Conservation (phyloP, 2,329 filamentous ascomycete species). For the Calonectria fujianensis region DNA sequence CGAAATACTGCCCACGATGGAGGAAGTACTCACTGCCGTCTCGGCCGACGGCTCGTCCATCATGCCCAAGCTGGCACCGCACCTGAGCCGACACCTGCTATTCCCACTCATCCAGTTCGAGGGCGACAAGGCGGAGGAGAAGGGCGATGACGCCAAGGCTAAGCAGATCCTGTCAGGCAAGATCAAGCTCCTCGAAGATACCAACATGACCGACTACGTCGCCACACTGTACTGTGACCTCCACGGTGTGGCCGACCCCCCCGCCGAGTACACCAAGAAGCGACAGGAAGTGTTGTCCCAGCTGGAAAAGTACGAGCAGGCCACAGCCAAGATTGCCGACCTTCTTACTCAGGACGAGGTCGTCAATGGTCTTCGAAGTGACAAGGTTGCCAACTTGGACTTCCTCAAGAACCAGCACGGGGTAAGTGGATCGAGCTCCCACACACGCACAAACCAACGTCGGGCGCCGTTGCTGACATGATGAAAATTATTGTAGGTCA, state of each 20-base stretch:
- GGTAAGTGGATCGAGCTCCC: constrained; percentile 69
- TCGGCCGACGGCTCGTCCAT: constrained; percentile 83
- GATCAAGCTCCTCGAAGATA: constrained; percentile 95
- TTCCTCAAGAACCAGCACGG: constrained; percentile 97
- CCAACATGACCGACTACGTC: constrained; percentile 99
- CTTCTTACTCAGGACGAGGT: constrained; percentile 92
- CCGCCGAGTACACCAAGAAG: constrained; percentile 91
- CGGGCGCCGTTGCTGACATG: constrained; percentile 45
- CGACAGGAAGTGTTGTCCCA: constrained; percentile 90
- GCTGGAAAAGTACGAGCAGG: constrained; percentile 88
- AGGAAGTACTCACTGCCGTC: constrained; percentile 70
- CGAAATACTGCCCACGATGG: constrained; percentile 58
- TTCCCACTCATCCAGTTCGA: constrained; percentile 97
- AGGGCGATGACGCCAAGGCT: constrained; percentile 74
- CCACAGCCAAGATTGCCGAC: constrained; percentile 91
- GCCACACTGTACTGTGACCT: constrained; percentile 94
- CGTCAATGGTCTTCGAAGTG: constrained; percentile 90
- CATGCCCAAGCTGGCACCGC: constrained; percentile 90
- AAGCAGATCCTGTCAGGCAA: constrained; percentile 88
- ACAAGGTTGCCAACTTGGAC: constrained; percentile 99
- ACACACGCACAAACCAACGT: constrained; percentile 25
- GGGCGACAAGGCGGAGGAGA: constrained; percentile 86
- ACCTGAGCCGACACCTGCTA: constrained; percentile 96
- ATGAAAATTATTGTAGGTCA: constrained; percentile 74
- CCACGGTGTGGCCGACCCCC: constrained; percentile 84